Base-by-base conservation (phyloP, 345 rosid species). In the Hirschfeldia incana region DNA sequence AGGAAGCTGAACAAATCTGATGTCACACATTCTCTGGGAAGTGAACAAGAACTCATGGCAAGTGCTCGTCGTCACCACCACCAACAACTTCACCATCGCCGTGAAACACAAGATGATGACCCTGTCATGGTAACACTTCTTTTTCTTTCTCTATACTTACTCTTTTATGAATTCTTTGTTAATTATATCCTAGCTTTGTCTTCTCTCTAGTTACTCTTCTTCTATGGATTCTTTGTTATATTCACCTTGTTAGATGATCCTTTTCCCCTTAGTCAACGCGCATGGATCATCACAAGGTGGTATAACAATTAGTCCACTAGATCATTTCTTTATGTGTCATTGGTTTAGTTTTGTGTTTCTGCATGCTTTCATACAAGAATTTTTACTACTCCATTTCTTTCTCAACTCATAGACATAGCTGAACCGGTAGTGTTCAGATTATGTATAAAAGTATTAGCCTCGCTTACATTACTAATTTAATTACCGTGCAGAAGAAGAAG, bases 401-500 rank as follows among this genome's bases (percentile, higher is more conserved):
- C 69, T 71, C 21, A 63, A 17, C 62, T 29, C 21, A 30, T 15
- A 73, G 17, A 17, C 33, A 29, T 12, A 58, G 7, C 0, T 13
- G 16, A 62, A 28, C 42, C 11, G 8, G 8, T 49, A 10, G 30
- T 51, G 8, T 61, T 17, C 42, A 46, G 17, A 51, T 82, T 63
- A 76, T 34, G 39, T 34, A 39, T 39, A 39, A 55, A 12, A 21
- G 32, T 73, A 57, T 26, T 44, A 70, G 70, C 70, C 5, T 37
- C 69, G 72, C 72, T 78, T 64, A 76, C 86, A 9, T 59, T 2
- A 76, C 74, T 76, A 39, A 33, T 76, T 73, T 60, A 60, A 72
- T 77, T 81, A 27, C 49, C 69, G 44, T 89, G 97, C 95, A 90
- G 98, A 91, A 75, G 83, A 90, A 78, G 84, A 91, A 83, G 89